phyloP scores from a whole-genome alignment of 148 eudicot genomes.

The Persicaria maculosa region DNA sequence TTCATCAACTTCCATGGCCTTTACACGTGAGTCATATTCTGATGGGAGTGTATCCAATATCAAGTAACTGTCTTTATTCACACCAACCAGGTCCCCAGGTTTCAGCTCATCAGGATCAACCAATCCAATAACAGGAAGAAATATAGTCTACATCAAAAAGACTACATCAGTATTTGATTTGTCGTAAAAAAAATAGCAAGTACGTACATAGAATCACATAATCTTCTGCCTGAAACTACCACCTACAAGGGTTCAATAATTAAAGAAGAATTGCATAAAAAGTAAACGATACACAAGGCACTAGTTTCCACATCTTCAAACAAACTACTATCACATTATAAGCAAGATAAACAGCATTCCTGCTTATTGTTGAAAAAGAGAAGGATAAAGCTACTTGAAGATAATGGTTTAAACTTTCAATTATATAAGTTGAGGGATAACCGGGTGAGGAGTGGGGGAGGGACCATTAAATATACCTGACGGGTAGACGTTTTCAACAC shows the following conservation, averaged over 20 bases:
- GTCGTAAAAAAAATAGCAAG: not conserved
- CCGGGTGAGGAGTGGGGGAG: not conserved
- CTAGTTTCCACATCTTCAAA: too few species aligned
- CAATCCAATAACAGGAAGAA: slow-evolving; percentile 91
- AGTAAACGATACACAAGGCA: too few species aligned
- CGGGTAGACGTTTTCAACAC: slow-evolving; percentile 90
- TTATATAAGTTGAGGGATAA: too few species aligned
- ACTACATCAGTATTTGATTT: not conserved
- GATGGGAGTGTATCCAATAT: slow-evolving; percentile 92
- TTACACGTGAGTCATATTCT: slow-evolving; percentile 91
- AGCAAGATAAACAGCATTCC: not conserved
- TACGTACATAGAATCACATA: too few species aligned
- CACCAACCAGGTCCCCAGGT: slow-evolving; percentile 99
- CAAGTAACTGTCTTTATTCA: slow-evolving; percentile 95
- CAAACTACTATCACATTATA: too few species aligned
- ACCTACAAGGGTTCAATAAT: too few species aligned
- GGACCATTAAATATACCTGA: slow-evolving; percentile 38
- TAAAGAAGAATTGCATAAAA: too few species aligned
- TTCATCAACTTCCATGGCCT: slow-evolving; percentile 99
- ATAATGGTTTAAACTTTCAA: not conserved
- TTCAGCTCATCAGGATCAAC: slow-evolving; percentile 92
- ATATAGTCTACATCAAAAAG: slow-evolving; percentile 64
- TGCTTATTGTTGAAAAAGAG: not conserved
- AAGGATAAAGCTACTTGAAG: not conserved
- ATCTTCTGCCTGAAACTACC: too few species aligned